Evolutionary conservation across 305 asterid genomes (phyloP), one percentile per base, ranked within the genome.

Genomic region (Solanum hybrid): DNA sequence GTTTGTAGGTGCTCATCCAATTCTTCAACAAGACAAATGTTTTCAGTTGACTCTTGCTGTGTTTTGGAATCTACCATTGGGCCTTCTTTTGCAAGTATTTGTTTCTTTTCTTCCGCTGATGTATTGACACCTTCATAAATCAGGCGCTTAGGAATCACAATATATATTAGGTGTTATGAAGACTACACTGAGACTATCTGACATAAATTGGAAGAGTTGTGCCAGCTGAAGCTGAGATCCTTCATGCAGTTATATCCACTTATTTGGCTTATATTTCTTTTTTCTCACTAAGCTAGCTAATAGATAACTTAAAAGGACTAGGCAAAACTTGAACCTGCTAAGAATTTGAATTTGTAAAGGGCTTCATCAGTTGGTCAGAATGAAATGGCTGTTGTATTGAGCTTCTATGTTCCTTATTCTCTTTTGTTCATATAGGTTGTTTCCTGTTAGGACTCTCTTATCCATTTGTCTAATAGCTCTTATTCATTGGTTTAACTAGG

Each of bases 401-500:
- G 72, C 45, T 13, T 27, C 77, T 85, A 22, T 32, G 31, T 22
- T 85, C 69, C 77, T 56, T 85, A 85, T 32, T 85, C 24, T 60
- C 24, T 85, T 32, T 32, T 85, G 77, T 22, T 85, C 51, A 5
- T 60, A 32, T 60, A 56, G 37, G 77, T 32, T 60, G 88, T 32
- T 51, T 85, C 42, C 77, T 85, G 76, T 60, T 85, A 11, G 42
- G 32, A 60, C 77, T 85, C 51, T 34, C 34, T 56, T 60, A 32
- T 85, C 13, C n/a, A 85, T 85, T 60, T 34, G 51, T 85, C 76
- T 85, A 60, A 85, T 32, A 42, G 69, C 80, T 89, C 86, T 37
- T 86, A n/a, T 31, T 80, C 76, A 85, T 86, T 79, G 87, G 26
- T 91, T 78, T 87, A 89, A 87, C 87, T 94, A 96, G 99, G 95